Conservation (phyloP, 1,284 basidiomycete species). For the Moniliophthora roreri region DNA sequence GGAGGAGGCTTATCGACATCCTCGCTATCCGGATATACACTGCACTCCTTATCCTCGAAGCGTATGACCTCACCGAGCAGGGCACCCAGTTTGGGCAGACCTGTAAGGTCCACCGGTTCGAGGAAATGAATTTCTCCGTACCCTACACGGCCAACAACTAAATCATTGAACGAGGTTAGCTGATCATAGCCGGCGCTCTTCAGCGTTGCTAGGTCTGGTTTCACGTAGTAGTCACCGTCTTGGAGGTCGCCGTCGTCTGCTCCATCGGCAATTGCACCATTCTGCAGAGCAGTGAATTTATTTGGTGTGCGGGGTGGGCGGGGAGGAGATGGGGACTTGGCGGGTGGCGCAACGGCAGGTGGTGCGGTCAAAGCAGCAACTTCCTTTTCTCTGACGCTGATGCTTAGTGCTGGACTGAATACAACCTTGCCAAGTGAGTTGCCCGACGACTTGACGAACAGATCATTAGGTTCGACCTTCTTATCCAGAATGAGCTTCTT, state of each 20-base stretch:
- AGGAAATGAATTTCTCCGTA: constrained; percentile 92
- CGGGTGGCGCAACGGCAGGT: constrained; percentile 24
- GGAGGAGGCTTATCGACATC: constrained; percentile 78
- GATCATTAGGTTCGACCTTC: constrained; percentile 69
- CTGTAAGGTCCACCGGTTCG: constrained; percentile 91
- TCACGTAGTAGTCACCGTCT: constrained; percentile 89
- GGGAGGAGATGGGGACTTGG: constrained; percentile 41
- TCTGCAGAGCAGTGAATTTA: constrained; percentile 47
- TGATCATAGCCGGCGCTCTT: constrained; percentile 71
- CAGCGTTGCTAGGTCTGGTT: constrained; percentile 74
- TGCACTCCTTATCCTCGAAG: constrained; percentile 91
- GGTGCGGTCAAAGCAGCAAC: constrained; percentile 31
- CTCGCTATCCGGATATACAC: constrained; percentile 89
- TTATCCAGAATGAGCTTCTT: constrained; percentile 94
- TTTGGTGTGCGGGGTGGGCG: constrained; percentile 39
- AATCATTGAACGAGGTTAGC: constrained; percentile 67
- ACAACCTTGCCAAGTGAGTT: constrained; percentile 51
- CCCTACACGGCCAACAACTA: constrained; percentile 88
- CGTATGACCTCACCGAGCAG: constrained; percentile 87
- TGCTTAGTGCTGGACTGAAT: constrained; percentile 72
- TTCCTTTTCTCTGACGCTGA: constrained; percentile 73
- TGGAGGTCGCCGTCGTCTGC: constrained; percentile 47
- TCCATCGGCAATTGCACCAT: constrained; percentile 26
- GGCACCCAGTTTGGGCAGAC: constrained; percentile 76
- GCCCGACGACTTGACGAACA: constrained; percentile 56